Evolutionary conservation across 2,329 filamentous ascomycete genomes (phyloP), one percentile per base, ranked within the genome.

Genomic region (Erysiphe neolycopersici): DNA sequence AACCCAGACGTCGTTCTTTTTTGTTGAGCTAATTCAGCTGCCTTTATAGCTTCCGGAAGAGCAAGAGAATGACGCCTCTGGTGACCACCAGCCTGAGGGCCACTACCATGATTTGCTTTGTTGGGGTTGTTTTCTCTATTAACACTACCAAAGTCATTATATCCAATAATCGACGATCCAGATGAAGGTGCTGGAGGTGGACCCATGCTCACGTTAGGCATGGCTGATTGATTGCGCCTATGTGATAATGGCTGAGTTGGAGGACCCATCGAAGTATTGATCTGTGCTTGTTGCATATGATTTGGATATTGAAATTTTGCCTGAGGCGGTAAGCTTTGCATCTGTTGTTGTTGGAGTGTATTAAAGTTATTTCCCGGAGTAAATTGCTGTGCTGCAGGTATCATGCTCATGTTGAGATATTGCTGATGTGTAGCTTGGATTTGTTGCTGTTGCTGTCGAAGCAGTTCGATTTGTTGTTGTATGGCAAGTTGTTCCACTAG

Each of bases 361-460:
- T 77, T 79, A 66, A 81, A 89, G 48, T 67, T 67, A 54, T 69
- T 70, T 51, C 73, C 75, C 48, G 74, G 72, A 52, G 73, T 74
- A 47, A 94, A 67, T 52, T 74, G 71, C 63, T 94, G 87, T 55
- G 80, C 79, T 43, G 81, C 78, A 52, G 79, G 78, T 55, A 95
- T 76, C 71, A 95, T 84, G 60, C 83, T 83, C 80, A 94, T 85
- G 61, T 89, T 93, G 56, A 93, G 79, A 66, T 93, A 94, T 64
- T 95, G 87, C 63, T 94, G 85, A 58, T 94, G 84, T 50, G 83
- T 89, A 54, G 83, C 83, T 63, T 91, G 82, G 58, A 95, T 91
- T 60, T 94, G 85, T 62, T 95, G 85, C 60, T 95, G 89, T 61
- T 95, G 89, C 61, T 93, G 84, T 65, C 95, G 87, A 57, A 95